Percentiles rank a stretch among this genome's conserved stretches.
Conservation (phyloP, 164 flowering plant genomes). For the Piper longum region DNA sequence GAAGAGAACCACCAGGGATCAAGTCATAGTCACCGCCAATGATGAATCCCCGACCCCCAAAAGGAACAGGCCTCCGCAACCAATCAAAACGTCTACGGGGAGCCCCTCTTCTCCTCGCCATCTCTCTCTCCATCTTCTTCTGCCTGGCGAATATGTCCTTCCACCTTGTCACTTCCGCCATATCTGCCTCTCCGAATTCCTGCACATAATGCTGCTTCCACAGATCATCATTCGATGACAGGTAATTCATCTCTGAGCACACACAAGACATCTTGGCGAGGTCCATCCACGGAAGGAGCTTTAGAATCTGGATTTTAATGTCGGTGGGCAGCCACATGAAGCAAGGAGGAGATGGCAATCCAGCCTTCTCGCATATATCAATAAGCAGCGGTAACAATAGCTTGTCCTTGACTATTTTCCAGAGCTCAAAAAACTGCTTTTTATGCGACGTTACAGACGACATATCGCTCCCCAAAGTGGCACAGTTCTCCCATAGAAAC, state of each 20-base stretch:
- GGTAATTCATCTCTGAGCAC: slow-evolving; percentile 37
- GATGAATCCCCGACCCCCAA: neutral
- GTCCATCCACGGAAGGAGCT: slow-evolving; percentile 38
- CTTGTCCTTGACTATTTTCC: slow-evolving; percentile 70
- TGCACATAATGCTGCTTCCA: slow-evolving; percentile 54
- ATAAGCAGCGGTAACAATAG: slow-evolving; percentile 62
- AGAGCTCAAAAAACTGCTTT: slow-evolving; percentile 43
- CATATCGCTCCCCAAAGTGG: slow-evolving; percentile 1
- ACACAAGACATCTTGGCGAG: slow-evolving; percentile 42
- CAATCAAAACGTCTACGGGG: neutral
- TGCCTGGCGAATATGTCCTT: slow-evolving; percentile 21
- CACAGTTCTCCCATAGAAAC: slow-evolving; percentile 13
- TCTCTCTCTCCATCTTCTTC: neutral
- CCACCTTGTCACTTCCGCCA: slow-evolving; percentile 16
- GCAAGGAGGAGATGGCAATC: slow-evolving; percentile 49
- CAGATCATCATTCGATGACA: slow-evolving; percentile 38
- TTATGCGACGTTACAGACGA: slow-evolving; percentile 13
- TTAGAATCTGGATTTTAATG: slow-evolving; percentile 48
- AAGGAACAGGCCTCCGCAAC: neutral
- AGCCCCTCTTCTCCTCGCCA: neutral
- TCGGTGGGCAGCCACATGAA: slow-evolving; percentile 62
- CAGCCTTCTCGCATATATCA: slow-evolving; percentile 50
- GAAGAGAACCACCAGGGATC: slow-evolving; percentile 2
- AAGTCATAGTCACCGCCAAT: slow-evolving; percentile 1
- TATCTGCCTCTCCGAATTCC: slow-evolving; percentile 26